Evolutionary conservation across 208 protist species (phyloP).

Genomic region (Crithidia bombi): DNA sequence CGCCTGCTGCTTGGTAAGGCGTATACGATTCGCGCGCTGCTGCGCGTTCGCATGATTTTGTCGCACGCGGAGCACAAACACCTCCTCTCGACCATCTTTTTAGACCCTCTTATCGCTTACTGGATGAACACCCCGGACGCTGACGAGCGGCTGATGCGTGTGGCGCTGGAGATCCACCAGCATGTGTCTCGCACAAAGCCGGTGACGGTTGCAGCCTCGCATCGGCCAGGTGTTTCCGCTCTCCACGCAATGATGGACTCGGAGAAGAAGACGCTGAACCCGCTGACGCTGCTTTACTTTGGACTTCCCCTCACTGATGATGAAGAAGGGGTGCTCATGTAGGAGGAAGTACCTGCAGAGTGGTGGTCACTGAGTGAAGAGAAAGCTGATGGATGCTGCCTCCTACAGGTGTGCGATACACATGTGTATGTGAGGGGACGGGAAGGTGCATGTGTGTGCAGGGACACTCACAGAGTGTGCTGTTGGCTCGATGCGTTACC

Average conservation of each 20-base stretch:
- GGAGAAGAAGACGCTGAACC: conserved; percentile 41
- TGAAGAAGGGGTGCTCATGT: not conserved
- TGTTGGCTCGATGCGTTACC: too few relatives aligned
- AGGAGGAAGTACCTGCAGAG: not conserved
- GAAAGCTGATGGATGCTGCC: too few relatives aligned
- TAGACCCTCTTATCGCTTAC: conserved; percentile 80
- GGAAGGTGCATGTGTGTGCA: too few relatives aligned
- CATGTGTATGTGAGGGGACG: too few relatives aligned
- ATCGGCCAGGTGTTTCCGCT: conserved; percentile 1
- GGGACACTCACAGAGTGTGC: too few relatives aligned
- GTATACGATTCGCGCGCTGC: conserved; percentile 73
- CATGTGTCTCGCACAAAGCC: conserved; percentile 58
- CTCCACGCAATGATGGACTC: conserved; percentile 30
- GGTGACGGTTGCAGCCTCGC: conserved; percentile 26
- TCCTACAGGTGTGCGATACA: too few relatives aligned
- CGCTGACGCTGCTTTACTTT: conserved; percentile 60
- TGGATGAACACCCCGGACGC: conserved; percentile 58
- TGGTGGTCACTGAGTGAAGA: not conserved
- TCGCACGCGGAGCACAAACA: conserved; percentile 84
- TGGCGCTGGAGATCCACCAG: conserved; percentile 74
- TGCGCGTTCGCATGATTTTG: conserved; percentile 76
- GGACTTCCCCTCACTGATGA: conserved; percentile 48
- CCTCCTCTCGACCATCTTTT: conserved; percentile 77
- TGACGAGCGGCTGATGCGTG: conserved; percentile 51
- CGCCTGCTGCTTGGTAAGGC: conserved; percentile 72